Evolutionary conservation across 192 early-diverging fungal species (phyloP).

Genomic region (Podila clonocystis): DNA sequence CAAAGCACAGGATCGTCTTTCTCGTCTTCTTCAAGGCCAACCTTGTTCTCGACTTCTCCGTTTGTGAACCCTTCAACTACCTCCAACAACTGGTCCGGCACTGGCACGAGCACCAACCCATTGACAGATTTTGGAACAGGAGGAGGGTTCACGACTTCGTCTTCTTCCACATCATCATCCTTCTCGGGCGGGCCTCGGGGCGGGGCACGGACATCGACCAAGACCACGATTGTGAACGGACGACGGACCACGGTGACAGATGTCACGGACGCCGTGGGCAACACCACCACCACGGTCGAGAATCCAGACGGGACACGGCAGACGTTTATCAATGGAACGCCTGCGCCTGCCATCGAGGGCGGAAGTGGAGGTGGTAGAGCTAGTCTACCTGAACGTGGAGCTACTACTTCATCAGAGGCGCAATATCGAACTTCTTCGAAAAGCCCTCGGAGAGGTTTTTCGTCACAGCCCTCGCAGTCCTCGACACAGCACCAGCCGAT

Average conservation of each 20-base stretch:
- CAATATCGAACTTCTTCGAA: no score
- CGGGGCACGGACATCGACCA: constrained; percentile 25
- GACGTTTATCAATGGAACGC: constrained; percentile 26
- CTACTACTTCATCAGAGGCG: background rate
- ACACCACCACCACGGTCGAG: constrained; percentile 30
- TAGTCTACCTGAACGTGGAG: background rate
- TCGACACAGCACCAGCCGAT: constrained; percentile 16
- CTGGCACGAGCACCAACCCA: constrained; percentile 26
- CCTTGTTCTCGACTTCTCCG: constrained; percentile 40
- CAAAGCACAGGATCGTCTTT: constrained; percentile 2
- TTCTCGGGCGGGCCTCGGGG: constrained; percentile 9
- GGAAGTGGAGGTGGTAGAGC: background rate
- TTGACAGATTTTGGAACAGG: constrained; percentile 18
- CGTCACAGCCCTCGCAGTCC: background rate
- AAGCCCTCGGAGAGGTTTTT: background rate
- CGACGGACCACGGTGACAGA: constrained; percentile 41
- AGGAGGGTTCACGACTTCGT: constrained; percentile 2
- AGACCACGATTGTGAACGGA: constrained; percentile 39
- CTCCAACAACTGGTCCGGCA: constrained; percentile 1
- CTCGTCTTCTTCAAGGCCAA: constrained; percentile 11
- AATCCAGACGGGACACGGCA: constrained; percentile 35
- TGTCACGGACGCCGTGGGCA: constrained; percentile 33
- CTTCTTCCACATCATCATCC: constrained; percentile 15
- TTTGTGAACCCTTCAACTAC: constrained; percentile 17
- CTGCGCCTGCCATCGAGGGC: constrained; percentile 20